A percentile compares a stretch with the other conserved stretches of the same genome.
phyloP scores from a whole-genome alignment of 1,284 basidiomycete species.

The Austroboletus olivaceoglutinosus region DNA sequence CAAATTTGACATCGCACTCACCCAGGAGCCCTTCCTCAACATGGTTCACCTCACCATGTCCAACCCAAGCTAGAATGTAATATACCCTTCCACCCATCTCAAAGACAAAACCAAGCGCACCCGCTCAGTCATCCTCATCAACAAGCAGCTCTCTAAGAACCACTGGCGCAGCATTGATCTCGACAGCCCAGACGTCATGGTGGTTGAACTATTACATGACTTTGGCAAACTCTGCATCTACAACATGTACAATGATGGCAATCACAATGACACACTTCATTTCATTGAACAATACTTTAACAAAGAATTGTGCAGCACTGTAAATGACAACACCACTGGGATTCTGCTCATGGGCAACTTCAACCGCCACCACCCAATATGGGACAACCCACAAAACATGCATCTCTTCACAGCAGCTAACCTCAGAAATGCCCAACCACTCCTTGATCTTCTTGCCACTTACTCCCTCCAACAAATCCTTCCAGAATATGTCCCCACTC shows the following conservation, averaged over 20 bases:
- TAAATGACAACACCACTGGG: constrained; percentile 21
- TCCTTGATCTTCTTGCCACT: background rate
- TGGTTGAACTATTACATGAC: background rate
- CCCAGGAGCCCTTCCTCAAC: background rate
- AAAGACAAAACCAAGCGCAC: background rate
- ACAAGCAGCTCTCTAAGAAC: constrained; percentile 28
- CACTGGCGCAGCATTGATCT: background rate
- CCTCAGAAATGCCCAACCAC: background rate
- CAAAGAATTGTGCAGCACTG: too few species aligned
- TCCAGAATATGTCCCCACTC: too few species aligned
- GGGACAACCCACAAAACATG: constrained; percentile 40
- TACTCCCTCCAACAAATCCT: background rate
- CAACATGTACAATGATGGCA: constrained; percentile 5
- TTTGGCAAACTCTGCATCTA: background rate
- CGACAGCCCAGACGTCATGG: background rate
- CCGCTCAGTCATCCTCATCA: too few species aligned
- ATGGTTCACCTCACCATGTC: background rate
- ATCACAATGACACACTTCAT: background rate
- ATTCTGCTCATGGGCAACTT: constrained; percentile 5
- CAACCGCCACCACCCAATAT: constrained; percentile 41
- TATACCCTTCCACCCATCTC: background rate
- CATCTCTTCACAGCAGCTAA: constrained; percentile 8
- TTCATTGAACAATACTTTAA: background rate
- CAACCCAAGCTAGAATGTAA: background rate
- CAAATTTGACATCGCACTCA: background rate